Conservation (phyloP, 352 stramenopile species). For the Phytophthora ramorum region DNA sequence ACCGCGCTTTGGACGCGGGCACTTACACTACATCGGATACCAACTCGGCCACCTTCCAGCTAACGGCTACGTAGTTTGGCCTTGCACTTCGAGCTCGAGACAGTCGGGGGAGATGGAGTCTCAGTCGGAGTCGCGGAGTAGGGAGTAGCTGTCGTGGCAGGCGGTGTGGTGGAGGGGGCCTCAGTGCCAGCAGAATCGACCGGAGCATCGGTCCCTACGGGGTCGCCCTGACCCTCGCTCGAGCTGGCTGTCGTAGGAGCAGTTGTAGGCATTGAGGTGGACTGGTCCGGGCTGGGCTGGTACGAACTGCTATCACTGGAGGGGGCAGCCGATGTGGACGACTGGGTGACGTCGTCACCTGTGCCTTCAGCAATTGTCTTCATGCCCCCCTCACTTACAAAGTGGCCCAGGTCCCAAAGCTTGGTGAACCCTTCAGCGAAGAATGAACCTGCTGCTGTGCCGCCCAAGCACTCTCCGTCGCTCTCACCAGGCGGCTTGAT, state of each 20-base stretch:
- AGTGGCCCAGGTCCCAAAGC: slow-evolving; percentile 70
- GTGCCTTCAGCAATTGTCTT: slow-evolving; percentile 23
- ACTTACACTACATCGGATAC: slow-evolving; percentile 15
- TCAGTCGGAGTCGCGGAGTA: neutral
- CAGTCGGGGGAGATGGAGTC: neutral
- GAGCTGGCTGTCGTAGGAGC: neutral
- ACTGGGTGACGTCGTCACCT: slow-evolving; percentile 14
- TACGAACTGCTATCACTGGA: neutral
- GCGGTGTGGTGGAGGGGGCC: neutral
- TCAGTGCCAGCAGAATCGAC: neutral
- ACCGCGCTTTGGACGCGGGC: neutral
- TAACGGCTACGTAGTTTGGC: slow-evolving; percentile 26
- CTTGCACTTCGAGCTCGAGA: slow-evolving; percentile 17
- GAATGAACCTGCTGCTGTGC: slow-evolving; percentile 52
- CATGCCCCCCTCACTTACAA: slow-evolving; percentile 44
- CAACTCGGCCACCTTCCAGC: slow-evolving; percentile 6
- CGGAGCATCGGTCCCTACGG: slow-evolving; percentile 11
- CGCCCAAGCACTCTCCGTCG: slow-evolving; percentile 61
- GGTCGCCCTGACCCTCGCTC: neutral
- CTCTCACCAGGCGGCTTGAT: slow-evolving; percentile 66
- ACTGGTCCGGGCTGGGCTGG: neutral
- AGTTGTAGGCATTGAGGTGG: neutral
- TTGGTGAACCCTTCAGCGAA: slow-evolving; percentile 57
- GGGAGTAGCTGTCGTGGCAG: neutral
- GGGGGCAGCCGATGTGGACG: neutral